Evolutionary conservation across 805 yeast species (phyloP).

Genomic region (Cyberlindnera xylosilytica): DNA sequence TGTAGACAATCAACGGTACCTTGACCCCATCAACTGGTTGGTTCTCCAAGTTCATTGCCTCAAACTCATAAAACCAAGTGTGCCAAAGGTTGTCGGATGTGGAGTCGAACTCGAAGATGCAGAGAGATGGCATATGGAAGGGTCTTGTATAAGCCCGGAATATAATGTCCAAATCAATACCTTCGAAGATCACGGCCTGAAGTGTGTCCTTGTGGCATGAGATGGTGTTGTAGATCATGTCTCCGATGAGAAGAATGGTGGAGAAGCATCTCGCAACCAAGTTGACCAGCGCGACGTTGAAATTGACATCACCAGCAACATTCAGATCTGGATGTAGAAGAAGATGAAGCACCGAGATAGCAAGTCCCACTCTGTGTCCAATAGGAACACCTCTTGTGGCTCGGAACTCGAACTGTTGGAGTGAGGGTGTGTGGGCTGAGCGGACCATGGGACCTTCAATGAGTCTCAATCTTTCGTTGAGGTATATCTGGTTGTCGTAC

Average conservation of each 20-base stretch:
- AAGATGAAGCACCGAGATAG: too few species aligned
- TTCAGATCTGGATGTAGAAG: too few species aligned
- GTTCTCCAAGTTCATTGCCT: neutral
- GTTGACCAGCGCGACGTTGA: too few species aligned
- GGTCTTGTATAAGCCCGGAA: neutral
- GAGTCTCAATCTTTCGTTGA: neutral
- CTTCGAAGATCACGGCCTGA: neutral
- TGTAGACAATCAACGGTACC: neutral
- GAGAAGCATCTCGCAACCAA: neutral
- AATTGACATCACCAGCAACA: too few species aligned
- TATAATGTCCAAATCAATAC: constrained; percentile 1
- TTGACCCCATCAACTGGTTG: neutral
- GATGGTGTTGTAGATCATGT: neutral
- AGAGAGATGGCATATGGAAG: neutral
- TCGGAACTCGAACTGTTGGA: constrained; percentile 2
- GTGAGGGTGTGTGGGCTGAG: neutral
- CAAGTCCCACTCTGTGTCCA: too few species aligned
- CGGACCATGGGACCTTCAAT: neutral
- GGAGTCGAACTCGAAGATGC: constrained; percentile 1
- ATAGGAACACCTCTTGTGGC: too few species aligned
- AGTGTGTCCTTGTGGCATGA: neutral
- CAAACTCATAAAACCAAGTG: neutral
- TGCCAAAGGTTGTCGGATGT: constrained; percentile 1
- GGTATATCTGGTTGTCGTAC: neutral
- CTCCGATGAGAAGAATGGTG: neutral